phyloP scores from a whole-genome alignment of 1,284 basidiomycete genomes.

The Hemileia vastatrix region DNA sequence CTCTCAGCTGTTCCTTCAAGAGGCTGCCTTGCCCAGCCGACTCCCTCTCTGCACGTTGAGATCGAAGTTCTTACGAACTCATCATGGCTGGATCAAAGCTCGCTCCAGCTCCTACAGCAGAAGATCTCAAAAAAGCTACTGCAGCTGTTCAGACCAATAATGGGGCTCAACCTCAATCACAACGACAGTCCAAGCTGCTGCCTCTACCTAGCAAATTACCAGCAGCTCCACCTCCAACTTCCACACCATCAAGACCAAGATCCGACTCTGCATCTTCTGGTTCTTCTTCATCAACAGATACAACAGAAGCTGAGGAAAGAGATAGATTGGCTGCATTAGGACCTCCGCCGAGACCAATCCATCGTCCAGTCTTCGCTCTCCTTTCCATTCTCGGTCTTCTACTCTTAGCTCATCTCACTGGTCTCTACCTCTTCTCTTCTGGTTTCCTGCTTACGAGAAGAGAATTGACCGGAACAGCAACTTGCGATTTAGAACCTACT shows the following conservation, averaged over 20 bases:
- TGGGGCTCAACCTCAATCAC: not conserved
- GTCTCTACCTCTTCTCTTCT: conserved; percentile 61
- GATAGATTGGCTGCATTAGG: not conserved
- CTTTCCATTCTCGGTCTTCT: conserved; percentile 53
- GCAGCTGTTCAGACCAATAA: not conserved
- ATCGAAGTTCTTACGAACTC: too few relatives aligned
- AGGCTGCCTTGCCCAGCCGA: too few relatives aligned
- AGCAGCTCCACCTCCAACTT: not conserved
- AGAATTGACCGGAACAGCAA: conserved; percentile 52
- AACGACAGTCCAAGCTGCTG: not conserved
- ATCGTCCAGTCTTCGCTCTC: not conserved
- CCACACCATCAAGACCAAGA: not conserved
- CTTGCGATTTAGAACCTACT: not conserved
- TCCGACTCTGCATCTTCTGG: not conserved
- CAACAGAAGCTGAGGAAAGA: not conserved
- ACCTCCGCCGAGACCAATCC: conserved; percentile 1
- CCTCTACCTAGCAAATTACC: not conserved
- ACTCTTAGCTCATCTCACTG: conserved; percentile 48
- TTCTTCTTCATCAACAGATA: not conserved
- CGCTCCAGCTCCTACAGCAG: not conserved
- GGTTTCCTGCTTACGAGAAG: conserved; percentile 79
- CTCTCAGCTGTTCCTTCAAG: too few relatives aligned
- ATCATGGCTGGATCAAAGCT: not conserved
- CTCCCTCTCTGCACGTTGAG: too few relatives aligned
- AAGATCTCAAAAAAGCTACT: not conserved